A percentile compares a stretch with the other conserved stretches of the same genome.
phyloP scores from a whole-genome alignment of 2,329 filamentous ascomycete genomes.

The Cladobotryum mycophilum region DNA sequence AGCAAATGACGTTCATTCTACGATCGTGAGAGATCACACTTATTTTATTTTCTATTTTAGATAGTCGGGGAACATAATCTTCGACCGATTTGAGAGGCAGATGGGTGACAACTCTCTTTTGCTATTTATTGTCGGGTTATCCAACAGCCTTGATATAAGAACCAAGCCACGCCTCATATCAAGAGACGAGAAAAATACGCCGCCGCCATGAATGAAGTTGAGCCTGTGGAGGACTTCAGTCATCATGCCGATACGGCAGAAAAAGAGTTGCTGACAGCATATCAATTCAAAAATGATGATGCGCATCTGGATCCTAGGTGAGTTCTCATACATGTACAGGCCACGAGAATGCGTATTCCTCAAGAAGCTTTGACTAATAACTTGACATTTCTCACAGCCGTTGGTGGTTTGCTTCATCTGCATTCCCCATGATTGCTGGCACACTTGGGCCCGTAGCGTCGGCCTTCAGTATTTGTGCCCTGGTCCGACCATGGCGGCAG shows the following conservation, averaged over 20 bases:
- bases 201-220: slow-evolving; percentile 35
- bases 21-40: no score
- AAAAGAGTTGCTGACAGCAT: slow-evolving; percentile 14
- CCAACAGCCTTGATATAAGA: no score
- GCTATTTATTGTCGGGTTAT: no score
- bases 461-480: slow-evolving; percentile 76
- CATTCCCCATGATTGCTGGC: slow-evolving; percentile 72
- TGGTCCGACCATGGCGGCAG: slow-evolving; percentile 75
- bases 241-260: slow-evolving; percentile 24
- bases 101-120: no score
- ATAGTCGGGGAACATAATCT: no score
- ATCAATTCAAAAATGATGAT: slow-evolving; percentile 29
- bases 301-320: slow-evolving; percentile 41
- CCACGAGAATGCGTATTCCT: no score
- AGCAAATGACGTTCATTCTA: no score
- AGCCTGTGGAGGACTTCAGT: slow-evolving; percentile 31
- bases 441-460: slow-evolving; percentile 82
- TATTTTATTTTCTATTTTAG: no score
- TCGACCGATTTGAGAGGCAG: no score
- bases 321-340: slow-evolving; percentile 5
- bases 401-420: slow-evolving; percentile 59
- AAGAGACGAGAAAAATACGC: no score
- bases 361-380: not conserved
- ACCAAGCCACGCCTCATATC: no score
- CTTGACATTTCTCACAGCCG: not conserved